Percentiles rank a stretch among this genome's conserved stretches.
Conservation (phyloP, 257 asterid genomes). For the Thymus quinquecostatus region DNA sequence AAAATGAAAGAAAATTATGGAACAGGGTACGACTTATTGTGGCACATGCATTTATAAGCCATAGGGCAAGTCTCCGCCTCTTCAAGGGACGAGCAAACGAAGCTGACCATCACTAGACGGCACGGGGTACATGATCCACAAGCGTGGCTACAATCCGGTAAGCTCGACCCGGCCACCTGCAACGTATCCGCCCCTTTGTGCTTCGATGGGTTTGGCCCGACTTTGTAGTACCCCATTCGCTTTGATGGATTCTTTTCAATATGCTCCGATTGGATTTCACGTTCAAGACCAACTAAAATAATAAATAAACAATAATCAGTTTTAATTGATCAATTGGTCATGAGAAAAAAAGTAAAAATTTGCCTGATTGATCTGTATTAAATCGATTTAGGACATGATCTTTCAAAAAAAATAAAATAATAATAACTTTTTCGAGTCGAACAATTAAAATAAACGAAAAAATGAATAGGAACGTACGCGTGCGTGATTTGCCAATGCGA, state of each 20-base stretch:
- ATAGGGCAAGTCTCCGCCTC: constrained; percentile 96
- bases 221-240: constrained; percentile 16
- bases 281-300: constrained; percentile 38
- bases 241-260: constrained; percentile 18
- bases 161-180: constrained; percentile 70
- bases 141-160: constrained; percentile 85
- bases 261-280: constrained; percentile 21
- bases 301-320: background rate
- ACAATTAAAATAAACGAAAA: background rate
- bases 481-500: constrained; percentile 45
- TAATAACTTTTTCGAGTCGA: too few relatives aligned
- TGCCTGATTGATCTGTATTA: background rate
- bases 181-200: constrained; percentile 47
- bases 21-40: constrained; percentile 82
- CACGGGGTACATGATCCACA: constrained; percentile 94
- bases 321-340: background rate
- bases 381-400: background rate
- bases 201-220: constrained; percentile 19
- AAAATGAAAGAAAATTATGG: constrained; percentile 40
- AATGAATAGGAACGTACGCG: constrained; percentile 37
- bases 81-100: constrained; percentile 76
- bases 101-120: constrained; percentile 84
- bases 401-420: background rate
- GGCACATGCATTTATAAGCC: constrained; percentile 90
- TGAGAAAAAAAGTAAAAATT: too few relatives aligned